Conservation (phyloP, 805 yeast species). For the Metschnikowia matae region DNA sequence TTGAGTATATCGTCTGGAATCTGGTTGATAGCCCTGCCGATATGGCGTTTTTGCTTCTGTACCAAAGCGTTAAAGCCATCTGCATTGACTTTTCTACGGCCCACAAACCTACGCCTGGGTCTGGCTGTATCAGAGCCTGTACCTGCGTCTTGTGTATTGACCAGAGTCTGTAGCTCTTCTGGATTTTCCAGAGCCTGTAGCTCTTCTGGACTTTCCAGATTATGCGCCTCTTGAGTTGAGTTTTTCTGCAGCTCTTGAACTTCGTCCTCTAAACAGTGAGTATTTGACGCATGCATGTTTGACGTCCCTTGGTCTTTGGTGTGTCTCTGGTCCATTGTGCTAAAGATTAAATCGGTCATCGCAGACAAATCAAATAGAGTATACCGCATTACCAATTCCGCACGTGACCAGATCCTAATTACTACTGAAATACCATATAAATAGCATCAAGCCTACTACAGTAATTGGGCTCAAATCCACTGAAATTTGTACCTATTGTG, state of each 20-base stretch:
- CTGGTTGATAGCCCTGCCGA: conserved; percentile 71
- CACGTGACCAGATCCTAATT: background rate
- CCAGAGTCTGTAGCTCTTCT: background rate
- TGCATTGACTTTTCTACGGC: conserved; percentile 22
- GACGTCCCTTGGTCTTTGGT: background rate
- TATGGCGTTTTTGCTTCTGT: conserved; percentile 19
- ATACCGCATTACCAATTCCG: background rate
- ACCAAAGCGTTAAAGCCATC: conserved; percentile 10
- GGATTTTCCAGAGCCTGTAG: background rate
- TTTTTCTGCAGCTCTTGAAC: background rate
- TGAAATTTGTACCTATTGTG: too few relatives aligned
- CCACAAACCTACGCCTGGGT: conserved; percentile 60
- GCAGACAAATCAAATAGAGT: background rate
- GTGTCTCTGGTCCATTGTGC: background rate
- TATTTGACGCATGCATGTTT: background rate
- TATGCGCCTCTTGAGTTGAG: too few relatives aligned
- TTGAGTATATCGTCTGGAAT: conserved; percentile 82
- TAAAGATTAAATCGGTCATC: background rate
- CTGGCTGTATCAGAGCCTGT: background rate
- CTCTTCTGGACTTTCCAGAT: background rate
- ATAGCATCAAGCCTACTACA: too few relatives aligned
- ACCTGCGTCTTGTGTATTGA: background rate
- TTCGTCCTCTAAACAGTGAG: background rate
- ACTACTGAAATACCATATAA: too few relatives aligned
- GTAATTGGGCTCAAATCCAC: too few relatives aligned